Conservation (phyloP, 768 basidiomycete genomes). For the Mycena maculata region DNA sequence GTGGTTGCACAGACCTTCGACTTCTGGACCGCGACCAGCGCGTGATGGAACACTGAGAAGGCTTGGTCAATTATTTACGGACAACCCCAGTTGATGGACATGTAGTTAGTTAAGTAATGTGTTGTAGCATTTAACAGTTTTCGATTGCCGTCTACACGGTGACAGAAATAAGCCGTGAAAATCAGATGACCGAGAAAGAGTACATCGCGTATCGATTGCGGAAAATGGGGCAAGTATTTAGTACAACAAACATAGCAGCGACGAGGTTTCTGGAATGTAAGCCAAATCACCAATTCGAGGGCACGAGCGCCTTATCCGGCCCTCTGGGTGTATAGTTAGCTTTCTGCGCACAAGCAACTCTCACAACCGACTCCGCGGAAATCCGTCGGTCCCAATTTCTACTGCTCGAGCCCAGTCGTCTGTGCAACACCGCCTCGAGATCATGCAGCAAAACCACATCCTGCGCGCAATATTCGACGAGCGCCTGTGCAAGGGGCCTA, state of each 20-base stretch:
- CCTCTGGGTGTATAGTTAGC: constrained; percentile 21
- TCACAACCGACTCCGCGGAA: constrained; percentile 13
- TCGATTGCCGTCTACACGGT: no score
- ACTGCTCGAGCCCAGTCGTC: background rate
- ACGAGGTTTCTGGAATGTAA: background rate
- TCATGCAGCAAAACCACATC: constrained; percentile 45
- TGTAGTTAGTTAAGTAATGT: background rate
- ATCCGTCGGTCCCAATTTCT: constrained; percentile 25
- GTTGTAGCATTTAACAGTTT: no score
- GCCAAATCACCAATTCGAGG: constrained; percentile 27
- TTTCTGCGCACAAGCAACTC: constrained; percentile 8
- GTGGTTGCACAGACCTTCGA: constrained; percentile 27
- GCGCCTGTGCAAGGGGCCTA: constrained; percentile 40
- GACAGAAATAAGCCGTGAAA: no score
- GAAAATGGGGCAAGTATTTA: no score
- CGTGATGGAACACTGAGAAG: constrained; percentile 13
- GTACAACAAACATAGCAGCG: no score
- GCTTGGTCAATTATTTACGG: no score
- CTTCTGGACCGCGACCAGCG: constrained; percentile 33
- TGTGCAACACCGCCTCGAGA: constrained; percentile 32
- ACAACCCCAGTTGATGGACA: no score
- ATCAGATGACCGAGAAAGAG: background rate
- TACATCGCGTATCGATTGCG: no score
- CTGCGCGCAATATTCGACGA: constrained; percentile 44
- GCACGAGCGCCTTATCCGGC: constrained; percentile 22